phyloP scores from a whole-genome alignment of 2,329 filamentous ascomycete species.

The Exophiala calicioides region DNA sequence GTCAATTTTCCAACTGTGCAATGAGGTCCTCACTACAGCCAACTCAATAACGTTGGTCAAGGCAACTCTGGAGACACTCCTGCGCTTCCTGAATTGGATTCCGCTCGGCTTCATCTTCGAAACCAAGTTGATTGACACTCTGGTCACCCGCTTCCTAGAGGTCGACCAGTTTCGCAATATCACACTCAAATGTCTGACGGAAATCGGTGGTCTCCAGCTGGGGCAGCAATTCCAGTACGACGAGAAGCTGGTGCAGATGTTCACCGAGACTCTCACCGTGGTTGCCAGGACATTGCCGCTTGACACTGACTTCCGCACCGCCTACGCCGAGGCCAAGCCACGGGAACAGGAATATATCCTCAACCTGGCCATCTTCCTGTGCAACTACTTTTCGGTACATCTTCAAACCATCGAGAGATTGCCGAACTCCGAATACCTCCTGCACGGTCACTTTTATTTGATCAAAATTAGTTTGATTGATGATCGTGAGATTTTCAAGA shows the following conservation, averaged over 20 bases:
- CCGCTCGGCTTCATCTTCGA: slow-evolving; percentile 98
- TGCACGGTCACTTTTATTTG: slow-evolving; percentile 95
- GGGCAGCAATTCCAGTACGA: slow-evolving; percentile 77
- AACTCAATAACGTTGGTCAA: slow-evolving; percentile 87
- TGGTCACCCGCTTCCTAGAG: slow-evolving; percentile 88
- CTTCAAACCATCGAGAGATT: slow-evolving; percentile 92
- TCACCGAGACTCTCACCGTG: slow-evolving; percentile 90
- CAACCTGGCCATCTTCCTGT: slow-evolving; percentile 91
- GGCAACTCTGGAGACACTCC: slow-evolving; percentile 91
- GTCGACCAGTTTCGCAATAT: slow-evolving; percentile 95
- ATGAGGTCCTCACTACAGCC: slow-evolving; percentile 88
- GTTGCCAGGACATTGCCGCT: slow-evolving; percentile 93
- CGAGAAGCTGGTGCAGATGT: slow-evolving; percentile 96
- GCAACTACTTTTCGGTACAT: slow-evolving; percentile 95
- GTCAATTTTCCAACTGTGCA: slow-evolving; percentile 95
- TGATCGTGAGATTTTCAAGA: slow-evolving; percentile 99
- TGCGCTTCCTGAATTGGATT: slow-evolving; percentile 99
- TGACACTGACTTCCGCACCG: slow-evolving; percentile 83
- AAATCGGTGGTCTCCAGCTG: slow-evolving; percentile 92
- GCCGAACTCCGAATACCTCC: slow-evolving; percentile 90
- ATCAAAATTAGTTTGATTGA: slow-evolving; percentile 99
- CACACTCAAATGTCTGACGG: slow-evolving; percentile 92
- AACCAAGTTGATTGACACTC: slow-evolving; percentile 90
- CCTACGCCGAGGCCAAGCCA: slow-evolving; percentile 87
- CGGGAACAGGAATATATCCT: slow-evolving; percentile 97